Evolutionary conservation across 1,139 yeast species (phyloP).

Genomic region (Nakaseomyces nivariensis): DNA sequence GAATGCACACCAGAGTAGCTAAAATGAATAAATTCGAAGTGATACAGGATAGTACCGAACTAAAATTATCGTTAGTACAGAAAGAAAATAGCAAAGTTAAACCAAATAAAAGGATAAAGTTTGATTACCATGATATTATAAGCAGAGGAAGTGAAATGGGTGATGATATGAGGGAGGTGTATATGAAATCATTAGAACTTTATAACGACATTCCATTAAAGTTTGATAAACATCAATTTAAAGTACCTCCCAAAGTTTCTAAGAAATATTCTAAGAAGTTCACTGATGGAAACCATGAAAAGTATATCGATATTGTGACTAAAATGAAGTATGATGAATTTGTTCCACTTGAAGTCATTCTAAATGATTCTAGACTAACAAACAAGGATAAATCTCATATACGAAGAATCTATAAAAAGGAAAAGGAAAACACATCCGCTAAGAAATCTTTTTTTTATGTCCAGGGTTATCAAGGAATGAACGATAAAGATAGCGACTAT

Average conservation of each 20-base stretch:
- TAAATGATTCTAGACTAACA: slow-evolving; percentile 15
- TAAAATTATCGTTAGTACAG: slow-evolving; percentile 9
- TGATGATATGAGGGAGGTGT: slow-evolving; percentile 22
- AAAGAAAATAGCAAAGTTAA: slow-evolving; percentile 9
- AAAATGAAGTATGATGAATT: slow-evolving; percentile 11
- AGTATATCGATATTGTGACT: slow-evolving; percentile 5
- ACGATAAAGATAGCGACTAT: slow-evolving; percentile 3
- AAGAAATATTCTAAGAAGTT: slow-evolving; percentile 13
- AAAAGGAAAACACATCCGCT: slow-evolving; percentile 14
- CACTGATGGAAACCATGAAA: slow-evolving; percentile 3
- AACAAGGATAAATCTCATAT: slow-evolving; percentile 14
- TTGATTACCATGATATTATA: slow-evolving; percentile 25
- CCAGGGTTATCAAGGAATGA: slow-evolving; percentile 8
- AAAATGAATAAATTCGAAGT: slow-evolving; percentile 16
- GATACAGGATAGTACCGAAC: slow-evolving; percentile 10
- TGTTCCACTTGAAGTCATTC: slow-evolving; percentile 12
- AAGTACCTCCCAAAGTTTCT: slow-evolving; percentile 17
- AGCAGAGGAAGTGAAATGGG: slow-evolving; percentile 26
- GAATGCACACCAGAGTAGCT: slow-evolving; percentile 20
- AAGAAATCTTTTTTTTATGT: slow-evolving; percentile 21
- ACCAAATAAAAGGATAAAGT: slow-evolving; percentile 12
- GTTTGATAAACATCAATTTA: slow-evolving; percentile 16
- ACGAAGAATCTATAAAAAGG: slow-evolving; percentile 9
- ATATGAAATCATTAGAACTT: slow-evolving; percentile 25
- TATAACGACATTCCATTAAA: slow-evolving; percentile 24